Conservation (phyloP, 495 filamentous ascomycete genomes). For the Antarctomyces pellizariae region DNA sequence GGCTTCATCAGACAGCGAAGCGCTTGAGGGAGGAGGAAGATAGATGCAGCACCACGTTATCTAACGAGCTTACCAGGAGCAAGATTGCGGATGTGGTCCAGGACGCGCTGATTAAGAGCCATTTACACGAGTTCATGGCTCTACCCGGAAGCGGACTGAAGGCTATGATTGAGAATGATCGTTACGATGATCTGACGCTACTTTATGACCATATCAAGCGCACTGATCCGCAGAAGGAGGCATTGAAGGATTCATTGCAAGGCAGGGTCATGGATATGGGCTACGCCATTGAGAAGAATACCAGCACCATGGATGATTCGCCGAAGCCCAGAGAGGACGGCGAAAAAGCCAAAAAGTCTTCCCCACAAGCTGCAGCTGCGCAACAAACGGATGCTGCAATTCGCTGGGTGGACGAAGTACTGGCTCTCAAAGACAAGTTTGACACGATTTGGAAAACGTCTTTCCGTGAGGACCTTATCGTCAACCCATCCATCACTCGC, state of each 20-base stretch:
- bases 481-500: constrained; percentile 60
- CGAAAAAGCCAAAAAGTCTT: constrained; percentile 26
- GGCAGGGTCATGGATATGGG: constrained; percentile 60
- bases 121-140: constrained; percentile 59
- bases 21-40: constrained; percentile 61
- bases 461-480: constrained; percentile 47
- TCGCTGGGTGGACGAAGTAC: constrained; percentile 84
- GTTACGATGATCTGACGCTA: constrained; percentile 45
- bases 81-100: constrained; percentile 68
- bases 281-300: constrained; percentile 44
- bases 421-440: constrained; percentile 73
- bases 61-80: constrained; percentile 34
- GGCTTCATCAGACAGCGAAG: constrained; percentile 52
- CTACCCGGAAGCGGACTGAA: constrained; percentile 66
- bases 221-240: constrained; percentile 51
- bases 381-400: constrained; percentile 57
- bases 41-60: constrained; percentile 58
- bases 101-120: constrained; percentile 47
- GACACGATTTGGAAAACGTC: constrained; percentile 47
- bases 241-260: constrained; percentile 45
- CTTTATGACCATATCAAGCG: constrained; percentile 56
- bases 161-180: constrained; percentile 81
- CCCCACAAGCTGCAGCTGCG: constrained; percentile 21
- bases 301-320: constrained; percentile 12
- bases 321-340: constrained; percentile 19